Base-by-base conservation (phyloP, 768 basidiomycete species). In the Piloderma croceum region DNA sequence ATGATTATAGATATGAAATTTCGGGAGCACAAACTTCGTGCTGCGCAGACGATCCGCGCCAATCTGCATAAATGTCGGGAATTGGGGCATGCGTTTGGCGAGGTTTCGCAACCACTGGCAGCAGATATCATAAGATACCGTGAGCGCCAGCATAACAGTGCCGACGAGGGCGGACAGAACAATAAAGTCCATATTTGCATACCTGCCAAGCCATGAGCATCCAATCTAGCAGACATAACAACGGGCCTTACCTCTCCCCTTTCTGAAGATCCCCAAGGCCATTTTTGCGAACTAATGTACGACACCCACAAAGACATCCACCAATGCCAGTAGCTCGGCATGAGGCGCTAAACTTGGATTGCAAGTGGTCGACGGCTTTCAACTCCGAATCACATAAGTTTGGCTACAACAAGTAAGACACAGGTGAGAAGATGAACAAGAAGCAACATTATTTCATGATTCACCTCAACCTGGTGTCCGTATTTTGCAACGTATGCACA, bases 281-380 rank as follows among this genome's bases (percentile, higher is more conserved):
- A 18, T 38, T 39, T 6, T 43, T 39, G 2, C 42, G 37, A 20
- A 32, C 42, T 42, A 54, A 39, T 15, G 44, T 42, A 20, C 53
- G 49, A 0, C 31, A 31, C 4, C 39, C 44, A 24, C 48, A 49
- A 32, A 43, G 39, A 2, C 46, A 41, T 3, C 31, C 34, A 0
- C 47, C 49, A 10, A 48, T 41, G 11, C 48, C 48, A 2, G 43
- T n/a, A n/a, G n/a, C n/a, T n/a, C n/a, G n/a, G n/a, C n/a, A 46
- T 3, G 47, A 34, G 7, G 40, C 47, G 7, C 33, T 36, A 6
- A 32, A 36, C 6, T n/a, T 5, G 4, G 31, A n/a, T n/a, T 15
- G 27, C 27, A 9, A 9, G 10, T 9, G 9, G 27, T 29, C 15
- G 9, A 15, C 27, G 10, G 27, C 27, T n/a, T n/a, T n/a, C n/a